Base-by-base conservation (phyloP, 192 early-diverging fungal genomes). In the Pecoramyces ruminantium region DNA sequence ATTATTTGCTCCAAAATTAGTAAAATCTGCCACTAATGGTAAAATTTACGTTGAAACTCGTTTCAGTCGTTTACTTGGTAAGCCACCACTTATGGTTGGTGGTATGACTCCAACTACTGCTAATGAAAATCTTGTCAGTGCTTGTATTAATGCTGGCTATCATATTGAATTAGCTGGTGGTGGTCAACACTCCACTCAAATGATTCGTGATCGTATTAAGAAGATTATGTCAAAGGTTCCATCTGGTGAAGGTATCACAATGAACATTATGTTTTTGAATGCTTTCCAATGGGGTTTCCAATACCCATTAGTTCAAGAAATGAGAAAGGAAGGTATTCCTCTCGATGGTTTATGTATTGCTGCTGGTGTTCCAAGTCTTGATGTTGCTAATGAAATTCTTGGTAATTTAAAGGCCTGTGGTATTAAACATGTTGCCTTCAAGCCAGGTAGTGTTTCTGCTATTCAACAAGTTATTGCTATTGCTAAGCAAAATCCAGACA, bases 51-150 rank as follows among this genome's bases (percentile, higher is more conserved):
- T 98, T 27, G 95, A 96, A 85, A 95, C 94, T 25, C 87, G 88
- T 13, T 95, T 98, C 92, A 91, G 90, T 34, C 92, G 94, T 38
- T 87, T 96, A n/a, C 82, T 96, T 77, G 92, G 93, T 78, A 92
- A 93, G 86, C 93, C 97, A 13, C 94, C 97, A 58, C 83, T 98
- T 38, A 96, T 96, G 97, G 95, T 96, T 78, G 94, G 94, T 28
- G 97, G 97, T 38, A 97, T 97, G 96, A 95, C 94, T 2, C 96
- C 95, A 9, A 93, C 92, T 9, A 97, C 97, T 12, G 91, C 89
- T 82, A 92, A 88, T 80, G 91, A 90, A 51, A 51, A 87, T 25
- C 94, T 97, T 85, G 94, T 96, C 16, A 89, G 93, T 13, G 95
- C 96, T 28, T 87, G 94, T 39, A 92, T 92, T 88, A 95, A 94